Evolutionary conservation across 1,284 basidiomycete genomes (phyloP), one percentile per base, ranked within the genome.

Genomic region (Fomitopsis schrenkii): DNA sequence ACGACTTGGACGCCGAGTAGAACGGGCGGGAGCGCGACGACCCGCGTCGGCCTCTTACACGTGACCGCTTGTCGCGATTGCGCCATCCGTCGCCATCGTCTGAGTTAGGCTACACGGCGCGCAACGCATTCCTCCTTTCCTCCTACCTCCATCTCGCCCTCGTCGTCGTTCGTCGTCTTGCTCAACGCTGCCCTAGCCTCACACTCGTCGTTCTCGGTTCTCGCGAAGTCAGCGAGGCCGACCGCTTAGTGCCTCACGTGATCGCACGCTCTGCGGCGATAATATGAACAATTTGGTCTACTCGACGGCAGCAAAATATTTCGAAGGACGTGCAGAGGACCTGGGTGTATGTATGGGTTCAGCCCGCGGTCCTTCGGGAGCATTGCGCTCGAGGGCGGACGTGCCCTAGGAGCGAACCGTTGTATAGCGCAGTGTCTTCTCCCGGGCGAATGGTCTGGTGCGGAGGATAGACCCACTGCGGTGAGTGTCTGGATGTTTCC

Each of bases 51-150:
- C 22, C 12, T 1, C 4, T 22, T 5, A 19, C 65, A 65, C 62
- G 66, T 67, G 67, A 65, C 45, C 9, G 57, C 26, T 33, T 4
- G 28, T 6, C 26, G 42, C 19, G 2, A 59, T 68, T 44, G 68
- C 66, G 67, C 68, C 58, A 68, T 67, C 69, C 66, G 66, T 68
- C 69, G 69, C 69, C 67, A 70, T 69, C 67, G 63, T 54, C 56
- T 41, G 58, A 55, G 42, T 26, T 57, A 57, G 33, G n/a, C 41
- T 15, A 22, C 55, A 10, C 35, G 33, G n/a, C 54, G 36, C n/a
- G 30, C 28, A 22, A 7, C 42, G 35, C 35, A 26, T 48, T 52
- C 28, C 48, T 36, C 8, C 57, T 62, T 57, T 46, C 44, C 57
- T 57, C 48, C 30, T 54, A 54, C 63, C 57, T 46, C 28, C 57